Evolutionary conservation across 495 filamentous ascomycete species (phyloP).

Genomic region (Aspergillus sclerotioniger): DNA sequence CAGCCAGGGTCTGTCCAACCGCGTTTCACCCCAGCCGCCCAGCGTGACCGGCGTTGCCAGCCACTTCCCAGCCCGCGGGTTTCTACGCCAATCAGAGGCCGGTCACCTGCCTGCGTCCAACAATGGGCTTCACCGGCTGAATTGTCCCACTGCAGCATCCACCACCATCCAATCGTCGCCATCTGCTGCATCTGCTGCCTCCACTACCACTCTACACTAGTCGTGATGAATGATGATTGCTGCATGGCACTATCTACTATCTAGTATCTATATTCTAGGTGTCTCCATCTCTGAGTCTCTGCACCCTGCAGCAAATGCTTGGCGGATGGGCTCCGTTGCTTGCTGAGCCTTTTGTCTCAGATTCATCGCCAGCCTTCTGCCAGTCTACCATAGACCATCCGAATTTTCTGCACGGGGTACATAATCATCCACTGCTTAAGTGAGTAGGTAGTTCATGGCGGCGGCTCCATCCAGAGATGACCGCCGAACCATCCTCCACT

Average conservation of each 20-base stretch:
- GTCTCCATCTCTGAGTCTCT: too few relatives aligned
- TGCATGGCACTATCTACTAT: not conserved
- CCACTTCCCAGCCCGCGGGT: not conserved
- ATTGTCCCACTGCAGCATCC: too few relatives aligned
- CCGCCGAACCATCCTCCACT: conserved; percentile 73
- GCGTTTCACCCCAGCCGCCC: not conserved
- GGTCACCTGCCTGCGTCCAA: not conserved
- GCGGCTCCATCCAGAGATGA: conserved; percentile 53
- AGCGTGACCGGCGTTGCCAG: not conserved
- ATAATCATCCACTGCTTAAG: too few relatives aligned
- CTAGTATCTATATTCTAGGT: not conserved
- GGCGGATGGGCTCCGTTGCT: not conserved
- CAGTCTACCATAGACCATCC: not conserved
- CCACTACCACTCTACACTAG: too few relatives aligned
- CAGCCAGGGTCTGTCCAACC: not conserved
- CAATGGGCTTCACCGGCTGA: too few relatives aligned
- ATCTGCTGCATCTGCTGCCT: too few relatives aligned
- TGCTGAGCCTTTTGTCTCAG: not conserved
- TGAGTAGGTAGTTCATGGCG: conserved; percentile 32
- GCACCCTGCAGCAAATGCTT: not conserved
- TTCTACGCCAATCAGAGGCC: not conserved
- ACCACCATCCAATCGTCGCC: too few relatives aligned
- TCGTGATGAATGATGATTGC: too few relatives aligned
- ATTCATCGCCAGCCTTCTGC: not conserved
- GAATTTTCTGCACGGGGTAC: not conserved